Evolutionary conservation across 208 protist genomes (phyloP).

Genomic region (Leishmania amazonensis): DNA sequence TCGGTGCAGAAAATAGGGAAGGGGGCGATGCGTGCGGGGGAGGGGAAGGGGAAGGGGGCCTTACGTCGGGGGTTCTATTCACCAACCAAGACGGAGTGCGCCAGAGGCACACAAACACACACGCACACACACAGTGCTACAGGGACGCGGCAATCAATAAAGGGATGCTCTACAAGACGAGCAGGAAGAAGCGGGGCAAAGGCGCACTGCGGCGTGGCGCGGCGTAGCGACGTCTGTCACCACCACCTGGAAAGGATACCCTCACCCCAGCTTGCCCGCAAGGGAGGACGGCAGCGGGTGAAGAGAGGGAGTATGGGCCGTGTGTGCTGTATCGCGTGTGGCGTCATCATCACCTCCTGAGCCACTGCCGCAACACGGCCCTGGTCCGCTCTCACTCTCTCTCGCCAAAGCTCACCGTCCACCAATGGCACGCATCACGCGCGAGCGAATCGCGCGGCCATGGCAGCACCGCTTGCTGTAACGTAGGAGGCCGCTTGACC

Average conservation of each 20-base stretch:
- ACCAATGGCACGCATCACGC: not conserved
- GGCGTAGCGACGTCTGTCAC: not conserved
- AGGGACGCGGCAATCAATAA: too few relatives aligned
- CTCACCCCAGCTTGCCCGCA: not conserved
- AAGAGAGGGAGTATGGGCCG: not conserved
- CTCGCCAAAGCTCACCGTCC: not conserved
- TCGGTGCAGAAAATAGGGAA: too few relatives aligned
- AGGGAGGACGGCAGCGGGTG: not conserved
- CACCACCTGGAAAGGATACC: not conserved
- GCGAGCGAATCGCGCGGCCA: not conserved
- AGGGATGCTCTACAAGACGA: not conserved
- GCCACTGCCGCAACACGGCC: too few relatives aligned
- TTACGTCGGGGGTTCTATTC: too few relatives aligned
- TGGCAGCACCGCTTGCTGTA: not conserved
- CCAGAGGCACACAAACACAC: too few relatives aligned
- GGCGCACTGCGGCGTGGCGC: not conserved
- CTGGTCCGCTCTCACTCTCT: too few relatives aligned
- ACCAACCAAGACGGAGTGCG: too few relatives aligned
- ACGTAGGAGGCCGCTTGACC: not conserved
- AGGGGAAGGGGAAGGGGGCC: too few relatives aligned
- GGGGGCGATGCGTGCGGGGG: too few relatives aligned
- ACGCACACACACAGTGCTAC: too few relatives aligned
- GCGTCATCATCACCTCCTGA: not conserved
- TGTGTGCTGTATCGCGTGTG: not conserved
- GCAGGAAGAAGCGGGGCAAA: not conserved